phyloP scores from a whole-genome alignment of 2,329 filamentous ascomycete species.

The Lecanoromycetidae sp. region DNA sequence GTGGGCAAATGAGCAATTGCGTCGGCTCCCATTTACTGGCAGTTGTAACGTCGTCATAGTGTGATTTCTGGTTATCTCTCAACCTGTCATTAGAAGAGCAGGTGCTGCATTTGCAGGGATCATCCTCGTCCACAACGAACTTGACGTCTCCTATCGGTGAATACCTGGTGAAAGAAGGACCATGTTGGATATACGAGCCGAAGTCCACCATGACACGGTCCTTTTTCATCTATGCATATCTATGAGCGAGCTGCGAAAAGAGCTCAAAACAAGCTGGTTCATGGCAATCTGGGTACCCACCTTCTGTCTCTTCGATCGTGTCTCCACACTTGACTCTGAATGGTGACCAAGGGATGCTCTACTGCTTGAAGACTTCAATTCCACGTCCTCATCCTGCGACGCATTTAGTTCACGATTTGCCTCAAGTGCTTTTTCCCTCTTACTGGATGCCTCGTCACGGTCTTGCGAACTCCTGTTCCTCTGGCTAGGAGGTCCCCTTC shows the following conservation, averaged over 20 bases:
- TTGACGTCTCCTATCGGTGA: background rate
- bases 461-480: slow-evolving; percentile 1
- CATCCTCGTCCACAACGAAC: background rate
- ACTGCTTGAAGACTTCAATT: background rate
- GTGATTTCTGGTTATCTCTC: background rate
- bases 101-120: background rate
- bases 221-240: background rate
- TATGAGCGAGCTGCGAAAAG: background rate
- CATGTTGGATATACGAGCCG: slow-evolving; percentile 11
- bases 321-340: background rate
- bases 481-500: background rate
- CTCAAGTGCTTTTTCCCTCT: background rate
- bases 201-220: slow-evolving; percentile 16
- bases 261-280: background rate
- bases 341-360: background rate
- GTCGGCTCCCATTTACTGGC: background rate
- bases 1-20: slow-evolving; percentile 5
- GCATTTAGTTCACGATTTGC: background rate
- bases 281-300: background rate
- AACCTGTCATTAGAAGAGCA: background rate
- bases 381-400: background rate
- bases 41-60: background rate
- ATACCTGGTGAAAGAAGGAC: background rate
- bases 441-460: background rate
- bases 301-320: background rate